Evolutionary conservation across 192 early-diverging fungal genomes (phyloP).

Genomic region (Coemansia umbellata): DNA sequence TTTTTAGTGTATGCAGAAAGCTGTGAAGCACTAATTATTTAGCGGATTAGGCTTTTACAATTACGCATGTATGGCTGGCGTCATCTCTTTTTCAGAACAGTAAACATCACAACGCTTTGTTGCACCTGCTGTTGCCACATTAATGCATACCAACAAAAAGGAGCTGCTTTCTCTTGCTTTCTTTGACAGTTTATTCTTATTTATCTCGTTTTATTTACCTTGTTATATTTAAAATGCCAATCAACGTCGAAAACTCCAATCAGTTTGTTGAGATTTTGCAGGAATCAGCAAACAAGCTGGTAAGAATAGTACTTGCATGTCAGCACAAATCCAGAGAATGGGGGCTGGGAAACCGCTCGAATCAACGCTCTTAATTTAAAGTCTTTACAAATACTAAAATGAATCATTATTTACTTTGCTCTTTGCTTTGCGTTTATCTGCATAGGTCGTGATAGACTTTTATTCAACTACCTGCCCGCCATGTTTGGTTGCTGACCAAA

Average conservation of each 20-base stretch:
- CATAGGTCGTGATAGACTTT: conserved; percentile 47
- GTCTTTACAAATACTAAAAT: too few species aligned
- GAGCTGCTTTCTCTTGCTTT: background rate
- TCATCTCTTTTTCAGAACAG: background rate
- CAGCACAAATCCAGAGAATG: background rate
- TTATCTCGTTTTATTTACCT: background rate
- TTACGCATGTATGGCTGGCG: background rate
- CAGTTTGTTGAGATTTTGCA: conserved; percentile 42
- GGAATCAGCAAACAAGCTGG: conserved; percentile 40
- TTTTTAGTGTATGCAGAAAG: conserved; percentile 55
- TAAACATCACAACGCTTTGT: background rate
- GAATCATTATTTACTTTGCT: too few species aligned
- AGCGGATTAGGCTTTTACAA: conserved; percentile 9
- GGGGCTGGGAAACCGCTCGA: too few species aligned
- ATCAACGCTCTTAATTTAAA: too few species aligned
- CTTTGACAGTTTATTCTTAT: background rate
- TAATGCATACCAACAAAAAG: background rate
- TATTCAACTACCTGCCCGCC: conserved; percentile 47
- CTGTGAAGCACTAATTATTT: too few species aligned
- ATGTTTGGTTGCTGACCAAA: conserved; percentile 26
- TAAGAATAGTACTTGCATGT: conserved; percentile 8
- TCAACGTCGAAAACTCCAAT: conserved; percentile 35
- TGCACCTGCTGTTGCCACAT: too few species aligned
- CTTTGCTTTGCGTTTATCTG: background rate
- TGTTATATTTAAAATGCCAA: conserved; percentile 19